Evolutionary conservation across 495 filamentous ascomycete species (phyloP).

Genomic region (Mytilinidion resinicola): DNA sequence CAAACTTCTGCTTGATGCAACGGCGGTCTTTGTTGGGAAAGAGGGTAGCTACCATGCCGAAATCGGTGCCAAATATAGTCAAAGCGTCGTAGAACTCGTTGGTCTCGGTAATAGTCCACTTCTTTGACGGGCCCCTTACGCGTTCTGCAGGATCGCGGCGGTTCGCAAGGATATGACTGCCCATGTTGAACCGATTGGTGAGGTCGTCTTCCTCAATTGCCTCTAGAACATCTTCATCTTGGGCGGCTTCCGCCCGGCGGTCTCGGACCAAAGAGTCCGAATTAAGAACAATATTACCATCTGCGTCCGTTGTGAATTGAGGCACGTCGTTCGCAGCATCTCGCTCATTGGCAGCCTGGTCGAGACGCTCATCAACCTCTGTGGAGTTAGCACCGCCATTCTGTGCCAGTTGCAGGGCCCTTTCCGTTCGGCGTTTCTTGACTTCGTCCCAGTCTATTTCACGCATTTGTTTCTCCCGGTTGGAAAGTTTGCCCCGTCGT

Average conservation of each 20-base stretch:
- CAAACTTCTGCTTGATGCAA: conserved; percentile 88
- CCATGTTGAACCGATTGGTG: conserved; percentile 66
- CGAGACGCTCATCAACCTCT: conserved; percentile 1
- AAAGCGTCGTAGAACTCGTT: conserved; percentile 81
- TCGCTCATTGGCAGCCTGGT: conserved; percentile 8
- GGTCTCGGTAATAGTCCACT: conserved; percentile 72
- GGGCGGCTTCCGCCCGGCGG: conserved; percentile 60
- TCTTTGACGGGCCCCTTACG: conserved; percentile 50
- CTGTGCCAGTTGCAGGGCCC: conserved; percentile 3
- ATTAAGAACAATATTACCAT: conserved; percentile 80
- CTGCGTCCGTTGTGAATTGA: conserved; percentile 45
- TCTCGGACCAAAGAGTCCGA: conserved; percentile 71
- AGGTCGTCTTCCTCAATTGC: conserved; percentile 78
- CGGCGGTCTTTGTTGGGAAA: conserved; percentile 69
- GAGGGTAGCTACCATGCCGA: conserved; percentile 76
- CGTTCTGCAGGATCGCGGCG: conserved; percentile 33
- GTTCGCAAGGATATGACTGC: conserved; percentile 56
- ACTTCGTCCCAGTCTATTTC: conserved; percentile 49
- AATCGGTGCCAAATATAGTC: conserved; percentile 87
- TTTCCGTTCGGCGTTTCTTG: conserved; percentile 13
- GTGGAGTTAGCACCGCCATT: conserved; percentile 1
- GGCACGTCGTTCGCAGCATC: not conserved
- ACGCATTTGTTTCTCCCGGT: conserved; percentile 54
- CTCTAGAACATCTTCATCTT: conserved; percentile 52
- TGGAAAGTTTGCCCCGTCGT: conserved; percentile 73